Evolutionary conservation across 2,329 filamentous ascomycete species (phyloP).

Genomic region (Apiospora arundinis): DNA sequence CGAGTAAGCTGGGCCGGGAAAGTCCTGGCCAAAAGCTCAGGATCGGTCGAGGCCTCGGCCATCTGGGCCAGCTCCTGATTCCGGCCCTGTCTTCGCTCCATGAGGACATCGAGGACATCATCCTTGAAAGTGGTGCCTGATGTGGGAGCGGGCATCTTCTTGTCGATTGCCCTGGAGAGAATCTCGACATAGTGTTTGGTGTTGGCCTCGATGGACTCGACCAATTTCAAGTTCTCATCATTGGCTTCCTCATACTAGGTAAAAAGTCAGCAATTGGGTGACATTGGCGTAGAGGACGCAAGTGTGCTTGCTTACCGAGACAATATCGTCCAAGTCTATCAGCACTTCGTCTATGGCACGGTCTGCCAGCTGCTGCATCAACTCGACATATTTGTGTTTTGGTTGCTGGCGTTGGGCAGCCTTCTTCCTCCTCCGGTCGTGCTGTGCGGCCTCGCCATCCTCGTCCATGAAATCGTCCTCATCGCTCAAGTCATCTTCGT

Average conservation of each 20-base stretch:
- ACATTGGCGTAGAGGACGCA: slow-evolving; percentile 25
- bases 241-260: slow-evolving; percentile 75
- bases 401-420: slow-evolving; percentile 59
- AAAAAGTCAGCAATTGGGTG: not conserved
- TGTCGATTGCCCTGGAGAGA: slow-evolving; percentile 86
- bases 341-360: slow-evolving; percentile 77
- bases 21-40: slow-evolving; percentile 71
- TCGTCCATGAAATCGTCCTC: slow-evolving; percentile 90
- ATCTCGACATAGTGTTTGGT: slow-evolving; percentile 96
- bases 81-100: slow-evolving; percentile 86
- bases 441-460: slow-evolving; percentile 69
- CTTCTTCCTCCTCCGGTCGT: slow-evolving; percentile 56
- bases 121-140: slow-evolving; percentile 92
- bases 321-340: slow-evolving; percentile 89
- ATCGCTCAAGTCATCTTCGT: slow-evolving; percentile 85
- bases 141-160: slow-evolving; percentile 79
- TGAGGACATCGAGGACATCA: slow-evolving; percentile 94
- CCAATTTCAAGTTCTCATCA: slow-evolving; percentile 73
- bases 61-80: slow-evolving; percentile 78
- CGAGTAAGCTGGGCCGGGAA: slow-evolving; percentile 93
- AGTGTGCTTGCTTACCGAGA: slow-evolving; percentile 60
- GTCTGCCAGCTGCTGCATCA: slow-evolving; percentile 87
- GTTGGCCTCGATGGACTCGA: slow-evolving; percentile 87
- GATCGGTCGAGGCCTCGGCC: slow-evolving; percentile 70
- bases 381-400: slow-evolving; percentile 85